Conservation (phyloP, 345 rosid genomes). For the Hibiscus syriacus region DNA sequence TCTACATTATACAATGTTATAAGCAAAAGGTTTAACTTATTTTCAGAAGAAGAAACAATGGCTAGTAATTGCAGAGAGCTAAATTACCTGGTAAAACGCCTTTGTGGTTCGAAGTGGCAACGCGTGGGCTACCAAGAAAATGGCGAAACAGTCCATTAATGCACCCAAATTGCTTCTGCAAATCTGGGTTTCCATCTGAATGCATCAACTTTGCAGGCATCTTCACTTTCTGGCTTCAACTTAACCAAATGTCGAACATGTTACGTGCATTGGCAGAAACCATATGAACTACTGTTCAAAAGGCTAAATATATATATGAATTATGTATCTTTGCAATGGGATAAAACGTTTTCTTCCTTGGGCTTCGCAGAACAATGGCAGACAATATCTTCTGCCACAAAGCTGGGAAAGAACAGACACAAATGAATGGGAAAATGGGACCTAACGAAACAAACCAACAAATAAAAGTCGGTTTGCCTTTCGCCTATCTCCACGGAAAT, state of each 20-base stretch:
- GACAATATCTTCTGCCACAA: slow-evolving; percentile 23
- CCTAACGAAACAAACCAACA: slow-evolving; percentile 4
- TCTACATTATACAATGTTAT: not conserved
- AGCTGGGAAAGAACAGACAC: slow-evolving; percentile 25
- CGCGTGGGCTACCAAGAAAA: slow-evolving; percentile 49
- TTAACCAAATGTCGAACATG: not conserved
- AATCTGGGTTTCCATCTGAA: slow-evolving; percentile 69
- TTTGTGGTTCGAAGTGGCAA: slow-evolving; percentile 30
- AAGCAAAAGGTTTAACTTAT: not conserved
- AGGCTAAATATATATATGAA: not conserved
- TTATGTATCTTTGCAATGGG: slow-evolving; percentile 13
- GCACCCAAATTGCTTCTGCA: slow-evolving; percentile 76
- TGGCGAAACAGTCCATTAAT: slow-evolving; percentile 72
- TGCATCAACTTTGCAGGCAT: slow-evolving; percentile 67
- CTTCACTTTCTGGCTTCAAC: slow-evolving; percentile 12
- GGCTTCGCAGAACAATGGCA: slow-evolving; percentile 32
- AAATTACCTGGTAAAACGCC: slow-evolving; percentile 39
- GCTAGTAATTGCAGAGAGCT: not conserved
- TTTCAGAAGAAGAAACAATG: not conserved
- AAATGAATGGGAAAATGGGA: slow-evolving; percentile 16
- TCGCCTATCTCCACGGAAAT: slow-evolving; percentile 34
- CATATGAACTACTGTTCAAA: not conserved
- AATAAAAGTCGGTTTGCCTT: slow-evolving; percentile 26
- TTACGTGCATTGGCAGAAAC: not conserved
- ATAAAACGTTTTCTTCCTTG: slow-evolving; percentile 12